A percentile compares a stretch with the other conserved stretches of the same genome.
phyloP scores from a whole-genome alignment of 805 yeast genomes.

The Saccharomycopsis vini region DNA sequence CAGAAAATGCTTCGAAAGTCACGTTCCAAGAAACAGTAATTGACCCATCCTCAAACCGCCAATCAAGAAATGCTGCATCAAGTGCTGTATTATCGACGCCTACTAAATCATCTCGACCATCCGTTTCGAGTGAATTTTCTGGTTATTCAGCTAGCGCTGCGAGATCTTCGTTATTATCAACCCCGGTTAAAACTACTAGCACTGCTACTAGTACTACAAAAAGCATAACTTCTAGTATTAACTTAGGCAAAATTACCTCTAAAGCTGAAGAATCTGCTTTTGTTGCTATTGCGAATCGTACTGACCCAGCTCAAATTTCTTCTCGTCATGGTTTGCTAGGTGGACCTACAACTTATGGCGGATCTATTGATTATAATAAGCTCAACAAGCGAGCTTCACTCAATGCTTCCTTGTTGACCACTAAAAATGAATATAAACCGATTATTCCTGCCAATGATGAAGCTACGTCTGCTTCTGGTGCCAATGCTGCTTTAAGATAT shows the following conservation, averaged over 20 bases:
- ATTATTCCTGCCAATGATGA: neutral
- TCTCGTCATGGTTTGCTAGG: slow-evolving; percentile 9
- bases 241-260: slow-evolving; percentile 7
- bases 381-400: slow-evolving; percentile 41
- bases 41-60: neutral
- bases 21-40: neutral
- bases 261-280: slow-evolving; percentile 7
- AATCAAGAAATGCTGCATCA: neutral
- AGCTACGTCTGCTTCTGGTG: neutral
- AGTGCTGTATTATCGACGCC: neutral
- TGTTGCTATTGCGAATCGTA: slow-evolving; percentile 1
- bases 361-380: slow-evolving; percentile 31
- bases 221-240: slow-evolving; percentile 4
- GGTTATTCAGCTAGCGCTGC: slow-evolving; percentile 8
- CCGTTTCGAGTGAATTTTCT: slow-evolving; percentile 6
- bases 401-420: slow-evolving; percentile 33
- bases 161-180: slow-evolving; percentile 1
- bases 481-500: neutral
- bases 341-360: neutral
- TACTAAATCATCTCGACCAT: neutral
- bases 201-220: neutral
- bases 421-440: slow-evolving; percentile 18
- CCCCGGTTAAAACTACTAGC: neutral
- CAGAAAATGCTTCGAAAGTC: neutral
- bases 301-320: neutral